Percentiles rank a stretch among this genome's conserved stretches.
phyloP scores from a whole-genome alignment of 768 basidiomycete species.

The Pleurotus pulmonarius region DNA sequence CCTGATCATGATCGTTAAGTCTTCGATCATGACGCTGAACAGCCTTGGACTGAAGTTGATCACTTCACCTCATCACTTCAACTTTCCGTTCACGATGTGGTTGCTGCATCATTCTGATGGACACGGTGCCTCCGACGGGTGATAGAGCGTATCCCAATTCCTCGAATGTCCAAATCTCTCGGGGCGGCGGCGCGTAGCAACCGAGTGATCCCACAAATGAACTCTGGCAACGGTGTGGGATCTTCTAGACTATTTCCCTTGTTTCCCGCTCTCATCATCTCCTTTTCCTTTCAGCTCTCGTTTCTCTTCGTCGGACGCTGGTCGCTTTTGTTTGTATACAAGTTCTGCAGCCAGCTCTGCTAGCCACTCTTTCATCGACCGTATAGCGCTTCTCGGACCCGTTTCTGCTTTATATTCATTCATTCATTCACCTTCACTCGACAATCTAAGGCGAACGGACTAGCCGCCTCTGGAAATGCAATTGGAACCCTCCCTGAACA shows the following conservation, averaged over 20 bases:
- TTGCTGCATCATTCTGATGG: neutral
- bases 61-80: too few relatives aligned
- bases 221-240: neutral
- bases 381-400: neutral
- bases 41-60: too few relatives aligned
- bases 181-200: neutral
- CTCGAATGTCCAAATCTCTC: neutral
- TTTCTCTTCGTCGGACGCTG: neutral
- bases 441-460: neutral
- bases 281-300: neutral
- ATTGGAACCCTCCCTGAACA: neutral
- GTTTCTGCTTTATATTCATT: neutral
- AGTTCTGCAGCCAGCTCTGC: constrained; percentile 4
- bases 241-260: neutral
- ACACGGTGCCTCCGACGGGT: neutral
- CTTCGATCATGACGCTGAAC: too few relatives aligned
- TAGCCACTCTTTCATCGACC: neutral
- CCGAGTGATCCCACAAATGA: neutral
- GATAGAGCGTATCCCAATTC: neutral
- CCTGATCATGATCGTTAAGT: too few relatives aligned
- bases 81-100: neutral
- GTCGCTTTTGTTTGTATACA: constrained; percentile 3
- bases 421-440: constrained; percentile 1
- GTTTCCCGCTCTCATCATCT: neutral
- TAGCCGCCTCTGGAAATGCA: neutral